Percentiles rank a stretch among this genome's conserved stretches.
Evolutionary conservation across 1,284 basidiomycete genomes (phyloP).

Genomic region (Rhodotorula sp.): DNA sequence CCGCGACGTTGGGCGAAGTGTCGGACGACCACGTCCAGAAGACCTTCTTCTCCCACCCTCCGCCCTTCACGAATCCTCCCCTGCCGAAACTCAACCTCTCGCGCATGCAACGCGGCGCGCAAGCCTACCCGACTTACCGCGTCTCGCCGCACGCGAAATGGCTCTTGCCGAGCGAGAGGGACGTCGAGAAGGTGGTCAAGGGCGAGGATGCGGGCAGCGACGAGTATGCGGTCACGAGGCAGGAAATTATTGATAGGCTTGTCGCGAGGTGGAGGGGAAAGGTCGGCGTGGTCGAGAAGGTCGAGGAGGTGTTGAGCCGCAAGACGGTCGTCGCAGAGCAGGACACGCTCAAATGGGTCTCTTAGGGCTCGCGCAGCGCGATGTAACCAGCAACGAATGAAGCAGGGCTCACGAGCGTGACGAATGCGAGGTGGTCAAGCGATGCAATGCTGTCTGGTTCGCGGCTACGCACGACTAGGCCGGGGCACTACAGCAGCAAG

Average conservation of each 20-base stretch:
- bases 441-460: no score
- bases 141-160: conserved; percentile 57
- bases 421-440: no score
- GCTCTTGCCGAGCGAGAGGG: conserved; percentile 65
- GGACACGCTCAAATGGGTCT: conserved; percentile 32
- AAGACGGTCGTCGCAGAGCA: conserved; percentile 55
- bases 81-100: conserved; percentile 43
- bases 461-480: no score
- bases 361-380: no score
- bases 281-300: conserved; percentile 68
- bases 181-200: conserved; percentile 62
- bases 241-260: conserved; percentile 64
- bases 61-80: conserved; percentile 57
- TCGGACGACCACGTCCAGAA: conserved; percentile 57
- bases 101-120: conserved; percentile 42
- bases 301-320: conserved; percentile 67
- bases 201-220: conserved; percentile 61
- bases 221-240: conserved; percentile 59
- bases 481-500: no score
- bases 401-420: no score
- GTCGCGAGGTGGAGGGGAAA: conserved; percentile 57
- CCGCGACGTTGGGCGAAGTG: conserved; percentile 61
- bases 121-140: conserved; percentile 36
- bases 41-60: conserved; percentile 62
- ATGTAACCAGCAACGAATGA: no score